Evolutionary conservation across 345 rosid species (phyloP).

Genomic region (Ailanthus altissimus): DNA sequence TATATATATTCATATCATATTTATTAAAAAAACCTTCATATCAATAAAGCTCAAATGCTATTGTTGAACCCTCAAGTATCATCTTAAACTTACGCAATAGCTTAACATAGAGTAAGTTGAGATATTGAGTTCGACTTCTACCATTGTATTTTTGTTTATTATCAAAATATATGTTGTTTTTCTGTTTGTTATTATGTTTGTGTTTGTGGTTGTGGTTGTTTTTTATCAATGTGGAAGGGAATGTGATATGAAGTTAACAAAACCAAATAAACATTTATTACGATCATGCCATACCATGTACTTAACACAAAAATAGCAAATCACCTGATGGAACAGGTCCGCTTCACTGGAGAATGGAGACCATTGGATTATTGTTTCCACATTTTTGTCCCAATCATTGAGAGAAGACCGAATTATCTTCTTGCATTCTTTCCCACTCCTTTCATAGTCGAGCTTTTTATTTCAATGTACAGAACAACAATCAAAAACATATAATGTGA

Average conservation of each 20-base stretch:
- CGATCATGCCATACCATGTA: background rate
- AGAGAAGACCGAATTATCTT: slow-evolving; percentile 50
- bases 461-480: slow-evolving; percentile 23
- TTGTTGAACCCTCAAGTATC: background rate
- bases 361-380: slow-evolving; percentile 73
- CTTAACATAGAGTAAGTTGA: background rate
- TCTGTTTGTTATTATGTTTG: background rate
- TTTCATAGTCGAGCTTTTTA: slow-evolving; percentile 78
- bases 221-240: background rate
- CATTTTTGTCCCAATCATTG: slow-evolving; percentile 66
- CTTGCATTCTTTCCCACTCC: slow-evolving; percentile 57
- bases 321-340: slow-evolving; percentile 82
- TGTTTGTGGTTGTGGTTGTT: background rate
- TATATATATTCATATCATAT: background rate
- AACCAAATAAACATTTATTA: slow-evolving; percentile 3
- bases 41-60: background rate
- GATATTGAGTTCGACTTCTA: background rate
- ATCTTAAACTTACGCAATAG: background rate
- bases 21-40: background rate
- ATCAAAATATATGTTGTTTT: background rate
- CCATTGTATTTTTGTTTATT: background rate
- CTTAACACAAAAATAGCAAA: background rate
- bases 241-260: too few species aligned
- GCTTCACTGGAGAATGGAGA: slow-evolving; percentile 80
- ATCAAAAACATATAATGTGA: slow-evolving; percentile 12